Base-by-base conservation (phyloP, 768 basidiomycete genomes). In the Auriscalpium orientale region DNA sequence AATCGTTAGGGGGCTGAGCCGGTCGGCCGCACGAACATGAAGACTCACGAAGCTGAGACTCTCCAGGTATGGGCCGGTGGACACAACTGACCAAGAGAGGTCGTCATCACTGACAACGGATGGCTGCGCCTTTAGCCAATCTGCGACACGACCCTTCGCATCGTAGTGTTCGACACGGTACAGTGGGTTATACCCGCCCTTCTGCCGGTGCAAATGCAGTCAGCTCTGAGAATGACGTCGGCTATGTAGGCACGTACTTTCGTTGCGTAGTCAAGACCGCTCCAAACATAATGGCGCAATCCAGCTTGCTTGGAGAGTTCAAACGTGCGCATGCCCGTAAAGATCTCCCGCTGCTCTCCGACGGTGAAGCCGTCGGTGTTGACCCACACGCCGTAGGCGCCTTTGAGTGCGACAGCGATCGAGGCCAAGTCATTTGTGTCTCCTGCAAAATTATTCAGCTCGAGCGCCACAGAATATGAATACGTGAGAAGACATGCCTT, bases 261-360 rank as follows among this genome's bases (percentile, higher is more conserved):
- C 47, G 34, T 15, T 12, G 47, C 22, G 50, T 59, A 21, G 49
- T 60, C 51, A 53, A 37, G 33, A 50, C 54, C 57, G 54, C n/a
- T n/a, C n/a, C n/a, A n/a, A n/a, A n/a, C n/a, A n/a, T n/a, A n/a
- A n/a, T n/a, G n/a, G n/a, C n/a, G n/a, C n/a, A n/a, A n/a, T n/a
- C n/a, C n/a, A n/a, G n/a, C n/a, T n/a, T n/a, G n/a, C n/a, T n/a
- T n/a, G 33, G 62, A 58, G 12, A 57, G 22, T 40, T 64, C 62
- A 34, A 56, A 64, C 45, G 63, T 64, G 9, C 58, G 46, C 28
- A 64, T n/a, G n/a, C n/a, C n/a, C n/a, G n/a, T n/a, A n/a, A n/a
- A n/a, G n/a, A n/a, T n/a, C n/a, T n/a, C n/a, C 5, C 46, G 48
- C 22, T 55, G 37, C 34, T 61, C 62, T 15, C 62, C 62, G 34